These are phyloP conservation scores for Umbelopsis sp. DNA, from an alignment of 192 early-diverging fungal species.

Conservation along the genomic window DNA sequence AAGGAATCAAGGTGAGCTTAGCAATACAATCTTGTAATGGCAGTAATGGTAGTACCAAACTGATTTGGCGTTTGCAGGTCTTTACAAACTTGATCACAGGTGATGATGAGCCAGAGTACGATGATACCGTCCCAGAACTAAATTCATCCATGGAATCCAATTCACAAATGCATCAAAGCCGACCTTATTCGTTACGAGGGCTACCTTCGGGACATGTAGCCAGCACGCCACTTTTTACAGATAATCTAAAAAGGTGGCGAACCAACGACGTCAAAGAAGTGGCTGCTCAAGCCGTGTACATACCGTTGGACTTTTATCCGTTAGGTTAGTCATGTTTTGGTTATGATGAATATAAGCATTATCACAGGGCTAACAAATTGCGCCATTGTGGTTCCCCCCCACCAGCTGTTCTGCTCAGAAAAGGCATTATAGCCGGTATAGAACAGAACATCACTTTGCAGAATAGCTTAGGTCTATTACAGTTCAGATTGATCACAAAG, in stretches of 20 bases:
- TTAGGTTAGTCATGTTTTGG: slow-evolving; percentile 55
- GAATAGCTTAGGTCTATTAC: slow-evolving; percentile 56
- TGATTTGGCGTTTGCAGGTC: slow-evolving; percentile 24
- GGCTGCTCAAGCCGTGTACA: slow-evolving; percentile 46
- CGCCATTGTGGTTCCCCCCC: too few species aligned
- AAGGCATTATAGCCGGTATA: slow-evolving; percentile 78
- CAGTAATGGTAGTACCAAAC: not conserved
- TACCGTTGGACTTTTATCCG: slow-evolving; percentile 78
- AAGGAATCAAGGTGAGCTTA: slow-evolving; percentile 59
- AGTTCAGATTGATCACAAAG: slow-evolving; percentile 70
- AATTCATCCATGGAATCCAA: not conserved
- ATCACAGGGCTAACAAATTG: not conserved
- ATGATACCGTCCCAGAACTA: not conserved
- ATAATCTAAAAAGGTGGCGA: slow-evolving; percentile 26
- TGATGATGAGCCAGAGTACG: slow-evolving; percentile 19
- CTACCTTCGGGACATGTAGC: slow-evolving; percentile 9
- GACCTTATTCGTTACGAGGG: not conserved
- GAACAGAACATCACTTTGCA: slow-evolving; percentile 64
- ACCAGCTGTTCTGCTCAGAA: slow-evolving; percentile 68
- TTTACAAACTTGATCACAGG: slow-evolving; percentile 34
- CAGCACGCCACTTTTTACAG: slow-evolving; percentile 3
- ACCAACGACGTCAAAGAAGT: slow-evolving; percentile 22
- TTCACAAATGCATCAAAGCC: not conserved
- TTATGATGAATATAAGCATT: not conserved
- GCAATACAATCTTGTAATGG: slow-evolving; percentile 20